Base-by-base conservation (phyloP, 2,329 filamentous ascomycete species). In the Fusarium ambrosium region DNA sequence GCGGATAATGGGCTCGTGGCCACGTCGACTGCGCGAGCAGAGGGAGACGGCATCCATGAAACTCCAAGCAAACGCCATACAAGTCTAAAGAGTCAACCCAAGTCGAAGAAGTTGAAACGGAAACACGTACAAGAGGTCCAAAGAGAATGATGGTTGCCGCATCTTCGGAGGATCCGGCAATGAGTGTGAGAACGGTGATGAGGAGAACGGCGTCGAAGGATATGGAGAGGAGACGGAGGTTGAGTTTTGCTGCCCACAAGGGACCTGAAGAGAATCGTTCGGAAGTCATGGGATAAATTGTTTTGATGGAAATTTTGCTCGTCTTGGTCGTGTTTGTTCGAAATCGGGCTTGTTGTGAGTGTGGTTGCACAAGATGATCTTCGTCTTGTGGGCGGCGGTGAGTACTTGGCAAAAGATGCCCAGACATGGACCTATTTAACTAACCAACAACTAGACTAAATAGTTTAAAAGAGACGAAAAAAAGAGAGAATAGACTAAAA, bases 181-280 rank as follows among this genome's bases (percentile, higher is more conserved):
- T 43, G 22, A 73, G 41, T 3, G 64, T 8, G 10, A 51, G 66
- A 24, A 73, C 51, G 22, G 62, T 61, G 2, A 70, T 37, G 6
- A 73, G 51, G 32, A 73, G 66, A 20, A 73, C 20, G n/a, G 36
- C 22, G 9, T 66, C 58, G 36, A 73, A 41, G n/a, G 66, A 73
- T 16, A 73, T 43, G n/a, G 66, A 73, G 32, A 73, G 68, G 24
- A 73, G 51, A 16, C 70, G 66, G 27, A 73, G 53, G 58, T 73
- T 73, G 13, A 73, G 58, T 24, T 72, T 73, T 18, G 55, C 45
- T 10, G 59, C 62, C 66, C 62, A 64, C 32, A 70, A 5, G 37
- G 60, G 53, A 2, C 56, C 66, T 16, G 45, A 20, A 4, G 58
- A 16, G 13, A 34, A 22, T 51, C 29, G 34, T 16, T 63, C 58